phyloP scores from a whole-genome alignment of 441 rosid species.

The Breynia disticha region DNA sequence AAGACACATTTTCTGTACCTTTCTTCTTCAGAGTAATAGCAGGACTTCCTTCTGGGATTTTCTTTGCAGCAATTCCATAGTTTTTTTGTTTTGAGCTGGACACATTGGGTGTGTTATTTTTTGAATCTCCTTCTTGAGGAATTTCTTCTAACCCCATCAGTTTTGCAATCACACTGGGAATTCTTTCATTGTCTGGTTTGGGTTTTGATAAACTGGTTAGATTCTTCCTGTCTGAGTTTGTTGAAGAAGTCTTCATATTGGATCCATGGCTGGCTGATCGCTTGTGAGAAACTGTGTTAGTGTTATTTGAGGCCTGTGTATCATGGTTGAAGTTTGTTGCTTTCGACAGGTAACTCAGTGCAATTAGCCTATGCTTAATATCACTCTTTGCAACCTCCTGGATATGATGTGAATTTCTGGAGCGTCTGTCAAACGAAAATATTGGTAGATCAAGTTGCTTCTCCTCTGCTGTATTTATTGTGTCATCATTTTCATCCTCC shows the following conservation, averaged over 20 bases:
- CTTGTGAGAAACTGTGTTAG: slow-evolving; percentile 32
- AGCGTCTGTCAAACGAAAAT: slow-evolving; percentile 46
- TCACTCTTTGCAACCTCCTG: slow-evolving; percentile 35
- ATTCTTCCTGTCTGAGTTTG: slow-evolving; percentile 30
- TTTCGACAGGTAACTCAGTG: slow-evolving; percentile 32
- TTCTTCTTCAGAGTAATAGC: slow-evolving; percentile 18
- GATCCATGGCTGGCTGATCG: slow-evolving; percentile 27
- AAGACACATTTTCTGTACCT: slow-evolving; percentile 16
- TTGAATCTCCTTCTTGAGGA: slow-evolving; percentile 42
- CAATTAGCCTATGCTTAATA: slow-evolving; percentile 35
- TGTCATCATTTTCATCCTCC: slow-evolving; percentile 34
- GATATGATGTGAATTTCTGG: slow-evolving; percentile 24
- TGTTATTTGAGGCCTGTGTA: slow-evolving; percentile 17
- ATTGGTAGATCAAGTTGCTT: slow-evolving; percentile 39
- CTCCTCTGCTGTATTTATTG: slow-evolving; percentile 14
- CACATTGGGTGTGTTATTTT: slow-evolving; percentile 17
- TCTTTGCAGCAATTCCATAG: slow-evolving; percentile 18
- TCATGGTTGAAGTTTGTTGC: slow-evolving; percentile 19
- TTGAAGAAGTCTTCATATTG: slow-evolving; percentile 9
- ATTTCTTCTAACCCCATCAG: slow-evolving; percentile 76
- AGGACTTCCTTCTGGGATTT: slow-evolving; percentile 22
- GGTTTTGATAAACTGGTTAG: slow-evolving; percentile 23
- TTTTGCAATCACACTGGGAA: slow-evolving; percentile 82
- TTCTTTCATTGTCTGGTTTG: slow-evolving; percentile 55
- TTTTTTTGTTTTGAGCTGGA: slow-evolving; percentile 24